Conservation (phyloP, 2,329 filamentous ascomycete species). For the Fusarium robinianum region DNA sequence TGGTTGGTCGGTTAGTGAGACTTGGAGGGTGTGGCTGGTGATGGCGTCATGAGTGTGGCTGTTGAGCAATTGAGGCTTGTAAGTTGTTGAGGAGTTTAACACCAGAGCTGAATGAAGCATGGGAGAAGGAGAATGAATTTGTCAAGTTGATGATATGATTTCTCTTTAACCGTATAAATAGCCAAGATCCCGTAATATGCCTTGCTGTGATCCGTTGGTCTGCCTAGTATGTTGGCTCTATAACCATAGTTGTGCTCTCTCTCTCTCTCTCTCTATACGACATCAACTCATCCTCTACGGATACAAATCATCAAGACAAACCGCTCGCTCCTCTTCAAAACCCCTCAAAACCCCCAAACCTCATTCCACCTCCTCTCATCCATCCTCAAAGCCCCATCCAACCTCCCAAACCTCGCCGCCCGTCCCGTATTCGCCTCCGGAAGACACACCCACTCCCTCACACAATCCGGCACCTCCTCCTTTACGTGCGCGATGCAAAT, state of each 20-base stretch:
- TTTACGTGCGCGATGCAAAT: constrained; percentile 91
- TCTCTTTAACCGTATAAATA: too few species aligned
- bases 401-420: constrained; percentile 65
- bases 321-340: not conserved
- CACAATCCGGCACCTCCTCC: constrained; percentile 84
- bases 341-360: constrained; percentile 59
- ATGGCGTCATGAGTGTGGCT: not conserved
- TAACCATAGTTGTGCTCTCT: too few species aligned
- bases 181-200: too few species aligned
- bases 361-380: constrained; percentile 64
- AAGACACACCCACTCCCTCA: constrained; percentile 84
- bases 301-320: not conserved
- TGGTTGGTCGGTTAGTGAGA: constrained; percentile 16
- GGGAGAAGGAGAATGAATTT: too few species aligned
- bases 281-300: not conserved
- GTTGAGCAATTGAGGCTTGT: constrained; percentile 17
- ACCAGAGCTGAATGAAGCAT: too few species aligned
- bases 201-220: too few species aligned
- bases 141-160: too few species aligned
- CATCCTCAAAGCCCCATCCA: constrained; percentile 64
- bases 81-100: constrained; percentile 1
- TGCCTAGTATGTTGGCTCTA: too few species aligned
- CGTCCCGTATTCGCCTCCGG: constrained; percentile 71
- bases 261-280: too few species aligned
- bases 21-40: not conserved